These are phyloP conservation scores for Fusarium algeriense DNA, from an alignment of 2,329 filamentous ascomycete species.

Conservation along the genomic window DNA sequence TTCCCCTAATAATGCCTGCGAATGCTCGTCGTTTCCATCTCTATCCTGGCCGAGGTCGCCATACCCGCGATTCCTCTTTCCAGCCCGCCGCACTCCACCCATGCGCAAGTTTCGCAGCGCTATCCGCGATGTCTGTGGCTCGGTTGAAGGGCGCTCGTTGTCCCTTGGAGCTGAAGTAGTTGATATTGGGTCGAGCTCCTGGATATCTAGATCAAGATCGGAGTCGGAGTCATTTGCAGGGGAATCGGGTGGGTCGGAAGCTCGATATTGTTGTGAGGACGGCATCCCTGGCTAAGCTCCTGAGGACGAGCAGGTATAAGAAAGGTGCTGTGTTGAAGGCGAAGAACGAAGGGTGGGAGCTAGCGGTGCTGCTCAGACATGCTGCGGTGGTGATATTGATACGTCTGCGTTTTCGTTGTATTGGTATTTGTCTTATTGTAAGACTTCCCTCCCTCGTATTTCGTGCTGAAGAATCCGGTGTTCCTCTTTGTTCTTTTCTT, in stretches of 20 bases:
- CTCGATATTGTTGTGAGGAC: slow-evolving; percentile 64
- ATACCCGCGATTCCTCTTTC: slow-evolving; percentile 67
- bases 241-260: slow-evolving; percentile 73
- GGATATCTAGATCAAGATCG: slow-evolving; percentile 82
- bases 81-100: slow-evolving; percentile 69
- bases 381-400: slow-evolving; percentile 33
- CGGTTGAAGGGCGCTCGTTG: slow-evolving; percentile 48
- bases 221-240: slow-evolving; percentile 76
- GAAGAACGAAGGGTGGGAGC: slow-evolving; percentile 29
- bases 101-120: slow-evolving; percentile 78
- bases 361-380: slow-evolving; percentile 45
- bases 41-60: slow-evolving; percentile 70
- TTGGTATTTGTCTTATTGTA: neutral
- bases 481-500: slow-evolving; percentile 17
- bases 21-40: slow-evolving; percentile 73
- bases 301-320: slow-evolving; percentile 24
- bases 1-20: slow-evolving; percentile 74
- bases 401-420: slow-evolving; percentile 1
- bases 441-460: neutral
- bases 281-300: slow-evolving; percentile 64
- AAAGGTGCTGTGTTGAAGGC: slow-evolving; percentile 32
- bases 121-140: slow-evolving; percentile 69
- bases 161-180: slow-evolving; percentile 51
- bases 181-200: slow-evolving; percentile 80
- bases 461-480: neutral